Evolutionary conservation across 2,329 filamentous ascomycete genomes (phyloP).

Genomic region (Mycosphaerella arachidis): DNA sequence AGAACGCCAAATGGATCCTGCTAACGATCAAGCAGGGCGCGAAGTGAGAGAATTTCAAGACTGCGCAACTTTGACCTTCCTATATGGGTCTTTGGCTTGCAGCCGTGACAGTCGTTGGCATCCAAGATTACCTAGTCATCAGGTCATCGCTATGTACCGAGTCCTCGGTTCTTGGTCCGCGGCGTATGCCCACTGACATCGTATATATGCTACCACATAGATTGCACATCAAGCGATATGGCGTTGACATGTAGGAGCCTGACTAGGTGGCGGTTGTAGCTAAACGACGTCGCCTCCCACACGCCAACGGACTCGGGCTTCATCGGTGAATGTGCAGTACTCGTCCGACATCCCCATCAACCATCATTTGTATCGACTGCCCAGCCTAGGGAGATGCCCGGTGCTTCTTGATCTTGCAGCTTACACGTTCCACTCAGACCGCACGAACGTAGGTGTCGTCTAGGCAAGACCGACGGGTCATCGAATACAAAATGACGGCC

Average conservation of each 20-base stretch:
- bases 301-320: constrained; percentile 13
- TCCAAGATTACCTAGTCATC: constrained; percentile 3
- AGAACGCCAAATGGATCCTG: not conserved
- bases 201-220: constrained; percentile 16
- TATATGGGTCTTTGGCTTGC: constrained; percentile 9
- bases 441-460: not conserved
- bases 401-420: not conserved
- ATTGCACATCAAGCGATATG: constrained; percentile 12
- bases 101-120: not conserved
- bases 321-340: constrained; percentile 16
- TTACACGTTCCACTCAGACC: constrained; percentile 3
- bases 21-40: not conserved
- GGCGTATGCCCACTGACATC: constrained; percentile 16
- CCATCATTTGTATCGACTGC: not conserved
- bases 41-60: not conserved
- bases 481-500: constrained; percentile 18
- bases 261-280: constrained; percentile 13
- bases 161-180: constrained; percentile 11
- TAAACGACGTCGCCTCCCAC: constrained; percentile 9
- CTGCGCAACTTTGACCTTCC: not conserved
- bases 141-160: not conserved
- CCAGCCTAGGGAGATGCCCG: constrained; percentile 10
- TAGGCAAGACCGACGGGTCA: not conserved
- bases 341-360: constrained; percentile 10
- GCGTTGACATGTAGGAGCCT: constrained; percentile 10